A percentile compares a stretch with the other conserved stretches of the same genome.
phyloP scores from a whole-genome alignment of 306 rosid genomes.

The Vachellia collinsii region DNA sequence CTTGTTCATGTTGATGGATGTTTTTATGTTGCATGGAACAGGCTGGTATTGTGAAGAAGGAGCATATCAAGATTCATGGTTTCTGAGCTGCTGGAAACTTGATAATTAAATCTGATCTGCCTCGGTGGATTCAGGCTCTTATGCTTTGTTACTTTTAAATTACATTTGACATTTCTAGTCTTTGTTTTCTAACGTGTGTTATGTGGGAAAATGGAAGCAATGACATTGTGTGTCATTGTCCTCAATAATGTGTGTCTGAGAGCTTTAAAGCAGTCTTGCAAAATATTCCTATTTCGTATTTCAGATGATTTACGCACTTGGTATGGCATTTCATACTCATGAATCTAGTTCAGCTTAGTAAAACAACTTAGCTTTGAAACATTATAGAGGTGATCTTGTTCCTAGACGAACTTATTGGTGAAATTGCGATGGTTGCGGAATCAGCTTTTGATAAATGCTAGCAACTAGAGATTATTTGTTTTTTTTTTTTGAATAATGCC shows the following conservation, averaged over 20 bases:
- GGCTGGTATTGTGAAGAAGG: constrained; percentile 92
- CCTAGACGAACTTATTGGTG: neutral
- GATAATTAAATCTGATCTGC: constrained; percentile 35
- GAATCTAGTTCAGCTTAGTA: neutral
- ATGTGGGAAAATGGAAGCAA: constrained; percentile 48
- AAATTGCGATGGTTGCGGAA: neutral
- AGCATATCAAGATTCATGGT: constrained; percentile 62
- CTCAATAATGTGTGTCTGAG: constrained; percentile 32
- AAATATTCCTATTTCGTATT: constrained; percentile 7
- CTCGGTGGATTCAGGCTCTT: constrained; percentile 2
- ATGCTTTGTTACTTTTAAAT: neutral
- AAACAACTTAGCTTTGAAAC: no score
- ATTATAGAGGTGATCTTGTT: neutral
- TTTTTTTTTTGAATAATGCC: no score
- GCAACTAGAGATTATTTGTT: no score
- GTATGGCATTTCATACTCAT: neutral
- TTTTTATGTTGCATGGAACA: constrained; percentile 34
- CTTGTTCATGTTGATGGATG: no score
- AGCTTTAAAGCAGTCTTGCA: constrained; percentile 10
- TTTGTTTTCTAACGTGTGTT: constrained; percentile 30
- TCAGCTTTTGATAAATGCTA: neutral
- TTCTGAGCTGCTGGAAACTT: constrained; percentile 59
- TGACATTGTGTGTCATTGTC: constrained; percentile 35
- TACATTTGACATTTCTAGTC: constrained; percentile 37
- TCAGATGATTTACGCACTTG: neutral